These are phyloP conservation scores for Kitagawia praeruptora DNA, from an alignment of 129 eudicot genomes.

Conservation along the genomic window DNA sequence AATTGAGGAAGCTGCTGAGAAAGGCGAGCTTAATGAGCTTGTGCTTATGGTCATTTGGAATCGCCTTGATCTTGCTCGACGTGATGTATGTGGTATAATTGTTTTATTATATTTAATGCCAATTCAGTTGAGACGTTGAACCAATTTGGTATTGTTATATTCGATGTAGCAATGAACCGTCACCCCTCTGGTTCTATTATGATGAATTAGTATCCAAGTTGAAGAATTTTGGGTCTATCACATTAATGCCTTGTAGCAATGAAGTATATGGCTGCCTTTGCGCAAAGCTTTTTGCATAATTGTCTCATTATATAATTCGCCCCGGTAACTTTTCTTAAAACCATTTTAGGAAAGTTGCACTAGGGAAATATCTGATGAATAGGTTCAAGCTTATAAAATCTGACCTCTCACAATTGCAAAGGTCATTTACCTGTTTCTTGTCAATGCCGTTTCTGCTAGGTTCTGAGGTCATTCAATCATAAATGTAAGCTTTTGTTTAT, in stretches of 20 bases:
- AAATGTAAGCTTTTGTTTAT: neutral
- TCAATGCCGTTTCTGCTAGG: neutral
- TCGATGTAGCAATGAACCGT: neutral
- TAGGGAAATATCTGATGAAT: neutral
- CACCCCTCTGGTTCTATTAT: neutral
- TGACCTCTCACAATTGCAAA: neutral
- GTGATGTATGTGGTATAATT: conserved; percentile 57
- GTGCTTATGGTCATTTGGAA: conserved; percentile 96
- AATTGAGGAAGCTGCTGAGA: conserved; percentile 98
- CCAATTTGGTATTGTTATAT: neutral
- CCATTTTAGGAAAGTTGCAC: neutral
- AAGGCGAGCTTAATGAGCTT: conserved; percentile 81
- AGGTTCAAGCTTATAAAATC: neutral
- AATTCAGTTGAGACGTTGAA: neutral
- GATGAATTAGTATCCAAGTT: neutral
- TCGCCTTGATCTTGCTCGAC: conserved; percentile 95
- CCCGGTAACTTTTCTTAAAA: neutral
- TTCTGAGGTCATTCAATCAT: neutral
- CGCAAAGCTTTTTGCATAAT: neutral
- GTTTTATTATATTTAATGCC: neutral
- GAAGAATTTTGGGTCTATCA: neutral
- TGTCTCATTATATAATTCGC: neutral
- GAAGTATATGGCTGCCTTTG: neutral
- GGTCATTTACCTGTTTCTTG: neutral
- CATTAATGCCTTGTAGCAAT: neutral